Evolutionary conservation across 106 monocot genomes (phyloP).

Genomic region (Allium cepa): DNA sequence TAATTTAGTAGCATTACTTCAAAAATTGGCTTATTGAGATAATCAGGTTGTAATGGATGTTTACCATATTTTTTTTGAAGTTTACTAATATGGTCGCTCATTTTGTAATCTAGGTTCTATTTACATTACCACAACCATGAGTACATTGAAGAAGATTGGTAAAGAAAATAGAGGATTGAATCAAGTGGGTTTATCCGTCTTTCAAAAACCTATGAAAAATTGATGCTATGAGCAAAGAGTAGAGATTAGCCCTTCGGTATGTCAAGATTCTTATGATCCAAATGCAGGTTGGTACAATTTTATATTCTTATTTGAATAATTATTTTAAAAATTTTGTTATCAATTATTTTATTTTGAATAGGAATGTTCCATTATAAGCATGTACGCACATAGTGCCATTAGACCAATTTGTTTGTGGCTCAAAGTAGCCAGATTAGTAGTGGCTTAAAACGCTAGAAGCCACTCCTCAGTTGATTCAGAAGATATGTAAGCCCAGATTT

Average conservation of each 20-base stretch:
- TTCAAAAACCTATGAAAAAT: background rate
- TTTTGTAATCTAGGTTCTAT: background rate
- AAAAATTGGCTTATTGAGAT: too few relatives aligned
- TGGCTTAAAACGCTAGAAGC: constrained; percentile 40
- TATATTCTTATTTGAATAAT: background rate
- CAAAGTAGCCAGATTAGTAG: constrained; percentile 25
- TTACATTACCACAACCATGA: constrained; percentile 31
- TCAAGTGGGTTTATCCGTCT: constrained; percentile 3
- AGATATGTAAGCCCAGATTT: too few relatives aligned
- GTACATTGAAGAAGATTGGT: constrained; percentile 52
- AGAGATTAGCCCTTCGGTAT: background rate
- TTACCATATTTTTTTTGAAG: too few relatives aligned
- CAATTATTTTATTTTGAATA: constrained; percentile 1
- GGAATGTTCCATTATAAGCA: constrained; percentile 48
- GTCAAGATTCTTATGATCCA: background rate
- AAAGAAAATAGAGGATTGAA: constrained; percentile 41
- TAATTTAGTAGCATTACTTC: too few relatives aligned
- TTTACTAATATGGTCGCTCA: too few relatives aligned
- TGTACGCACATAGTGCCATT: constrained; percentile 45
- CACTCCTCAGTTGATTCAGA: too few relatives aligned
- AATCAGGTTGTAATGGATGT: too few relatives aligned
- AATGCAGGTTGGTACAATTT: background rate
- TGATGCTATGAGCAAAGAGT: background rate
- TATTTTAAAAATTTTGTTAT: background rate
- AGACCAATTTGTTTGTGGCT: constrained; percentile 24